Evolutionary conservation across 2,329 filamentous ascomycete species (phyloP).

Genomic region (Fusarium sp.): DNA sequence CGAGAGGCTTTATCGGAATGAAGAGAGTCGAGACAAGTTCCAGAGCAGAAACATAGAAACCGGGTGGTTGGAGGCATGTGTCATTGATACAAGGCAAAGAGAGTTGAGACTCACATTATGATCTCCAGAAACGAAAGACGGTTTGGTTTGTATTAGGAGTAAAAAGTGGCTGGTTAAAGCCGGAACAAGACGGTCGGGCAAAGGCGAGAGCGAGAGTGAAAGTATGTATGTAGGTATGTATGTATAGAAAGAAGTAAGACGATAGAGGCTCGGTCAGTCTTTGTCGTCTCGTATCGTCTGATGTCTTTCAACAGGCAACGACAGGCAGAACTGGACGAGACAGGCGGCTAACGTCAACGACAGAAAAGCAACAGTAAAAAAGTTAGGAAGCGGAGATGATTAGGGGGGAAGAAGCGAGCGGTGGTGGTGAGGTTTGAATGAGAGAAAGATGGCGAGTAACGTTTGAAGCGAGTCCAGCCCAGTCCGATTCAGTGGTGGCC

Average conservation of each 20-base stretch:
- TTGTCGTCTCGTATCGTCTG: background rate
- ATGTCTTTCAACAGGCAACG: constrained; percentile 6
- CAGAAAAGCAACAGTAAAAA: constrained; percentile 35
- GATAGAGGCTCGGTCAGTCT: constrained; percentile 10
- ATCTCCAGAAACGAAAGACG: constrained; percentile 46
- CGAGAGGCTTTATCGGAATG: constrained; percentile 37
- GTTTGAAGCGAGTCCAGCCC: constrained; percentile 17
- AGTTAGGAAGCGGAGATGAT: constrained; percentile 31
- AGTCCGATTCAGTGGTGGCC: constrained; percentile 28
- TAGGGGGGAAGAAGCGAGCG: constrained; percentile 35
- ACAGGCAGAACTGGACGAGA: constrained; percentile 20
- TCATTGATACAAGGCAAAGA: constrained; percentile 41
- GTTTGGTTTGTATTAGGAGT: constrained; percentile 41
- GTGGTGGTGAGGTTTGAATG: constrained; percentile 43
- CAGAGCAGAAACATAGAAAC: constrained; percentile 27
- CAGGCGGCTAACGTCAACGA: constrained; percentile 33
- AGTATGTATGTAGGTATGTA: constrained; percentile 33
- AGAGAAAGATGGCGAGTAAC: constrained; percentile 34
- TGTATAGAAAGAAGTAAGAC: constrained; percentile 20
- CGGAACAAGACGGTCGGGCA: constrained; percentile 38
- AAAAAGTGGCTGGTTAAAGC: constrained; percentile 41
- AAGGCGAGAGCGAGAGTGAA: constrained; percentile 36
- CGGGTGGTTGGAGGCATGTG: constrained; percentile 48
- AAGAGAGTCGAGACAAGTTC: constrained; percentile 14
- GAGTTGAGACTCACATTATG: constrained; percentile 52